Base-by-base conservation (phyloP, 139 green algal genomes). In the Volvox africanus region DNA sequence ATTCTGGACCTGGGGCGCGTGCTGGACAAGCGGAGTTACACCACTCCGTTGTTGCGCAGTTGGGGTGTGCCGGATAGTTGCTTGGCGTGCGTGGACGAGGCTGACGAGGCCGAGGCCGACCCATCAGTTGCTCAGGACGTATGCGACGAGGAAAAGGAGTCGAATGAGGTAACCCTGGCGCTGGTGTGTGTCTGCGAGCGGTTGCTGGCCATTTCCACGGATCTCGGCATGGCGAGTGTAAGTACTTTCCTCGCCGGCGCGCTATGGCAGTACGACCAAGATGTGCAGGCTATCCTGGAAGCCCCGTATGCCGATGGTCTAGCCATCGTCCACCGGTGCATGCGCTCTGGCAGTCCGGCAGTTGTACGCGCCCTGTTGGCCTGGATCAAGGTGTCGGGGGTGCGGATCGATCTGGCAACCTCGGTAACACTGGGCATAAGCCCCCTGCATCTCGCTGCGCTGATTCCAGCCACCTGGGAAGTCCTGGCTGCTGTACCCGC, bases 401-500 rank as follows among this genome's bases (percentile, higher is more conserved):
- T 93, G 69, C 32, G 18, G 17, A 91, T 90, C 80, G 77, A 83
- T 32, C 87, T 91, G 62, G 91, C 82, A 78, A 21, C 3, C 3
- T 79, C 33, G 2, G 94, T 93, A 22, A 88, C 93, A 0, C 68
- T 33, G 24, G 94, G 94, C 37, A 19, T 96, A 35, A 95, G 91
- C 12, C 93, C 94, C 24, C 87, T 96, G 91, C 94, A 96, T 88
- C 91, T 96, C 37, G 88, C 93, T 0, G 92, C 94, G 5, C 67
- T 96, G 37, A 85, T 95, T 21, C 82, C 82, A 6, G 33, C 65
- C 22, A 88, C 65, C 1, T 88, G 82, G 82, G 22, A 13, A 36
- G 21, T 65, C 13, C 82, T 88, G 65, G 62, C 82, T 6, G 6
- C 19, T 16, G 1, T 65, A 35, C 33, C 82, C 1, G 33, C 14